Percentiles rank a stretch among this genome's conserved stretches.
Evolutionary conservation across 2,329 filamentous ascomycete genomes (phyloP).

Genomic region (Aspergillus aculeatinus): DNA sequence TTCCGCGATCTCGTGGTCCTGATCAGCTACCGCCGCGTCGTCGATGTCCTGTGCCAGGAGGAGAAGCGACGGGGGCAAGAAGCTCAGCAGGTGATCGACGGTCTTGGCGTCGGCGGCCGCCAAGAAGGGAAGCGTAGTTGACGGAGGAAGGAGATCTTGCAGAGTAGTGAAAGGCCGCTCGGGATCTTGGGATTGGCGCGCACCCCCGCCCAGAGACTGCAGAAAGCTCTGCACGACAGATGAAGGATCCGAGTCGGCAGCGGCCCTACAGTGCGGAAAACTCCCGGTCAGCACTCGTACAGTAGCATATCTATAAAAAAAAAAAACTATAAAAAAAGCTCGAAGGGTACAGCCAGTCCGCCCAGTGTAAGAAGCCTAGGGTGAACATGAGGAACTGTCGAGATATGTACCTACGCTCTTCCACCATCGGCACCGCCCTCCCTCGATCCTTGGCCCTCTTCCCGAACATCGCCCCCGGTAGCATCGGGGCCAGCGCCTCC

Average conservation of each 20-base stretch:
- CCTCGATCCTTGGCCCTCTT: constrained; percentile 83
- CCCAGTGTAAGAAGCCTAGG: constrained; percentile 9
- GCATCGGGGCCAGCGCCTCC: constrained; percentile 83
- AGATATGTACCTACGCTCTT: constrained; percentile 90
- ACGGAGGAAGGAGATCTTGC: constrained; percentile 76
- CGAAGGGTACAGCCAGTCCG: neutral
- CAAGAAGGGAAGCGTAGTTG: constrained; percentile 74
- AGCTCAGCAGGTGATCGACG: constrained; percentile 72
- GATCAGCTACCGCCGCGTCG: constrained; percentile 63
- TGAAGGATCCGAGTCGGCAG: constrained; percentile 66
- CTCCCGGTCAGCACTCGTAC: constrained; percentile 41
- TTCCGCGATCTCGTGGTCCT: constrained; percentile 65
- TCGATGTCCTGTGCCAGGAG: constrained; percentile 70
- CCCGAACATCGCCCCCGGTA: constrained; percentile 85
- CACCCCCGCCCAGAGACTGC: constrained; percentile 69
- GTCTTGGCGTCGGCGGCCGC: constrained; percentile 63
- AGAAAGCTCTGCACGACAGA: constrained; percentile 85
- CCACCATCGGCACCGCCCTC: constrained; percentile 95
- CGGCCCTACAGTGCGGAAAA: constrained; percentile 51
- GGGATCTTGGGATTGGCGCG: constrained; percentile 48
- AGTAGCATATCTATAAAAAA: neutral
- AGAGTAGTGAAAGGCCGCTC: constrained; percentile 77
- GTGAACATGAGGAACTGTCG: constrained; percentile 22
- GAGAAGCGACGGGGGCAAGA: constrained; percentile 76
- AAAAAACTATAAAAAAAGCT: neutral